Evolutionary conservation across 306 rosid genomes (phyloP), one percentile per base, ranked within the genome.

Genomic region (Argentina anserina): DNA sequence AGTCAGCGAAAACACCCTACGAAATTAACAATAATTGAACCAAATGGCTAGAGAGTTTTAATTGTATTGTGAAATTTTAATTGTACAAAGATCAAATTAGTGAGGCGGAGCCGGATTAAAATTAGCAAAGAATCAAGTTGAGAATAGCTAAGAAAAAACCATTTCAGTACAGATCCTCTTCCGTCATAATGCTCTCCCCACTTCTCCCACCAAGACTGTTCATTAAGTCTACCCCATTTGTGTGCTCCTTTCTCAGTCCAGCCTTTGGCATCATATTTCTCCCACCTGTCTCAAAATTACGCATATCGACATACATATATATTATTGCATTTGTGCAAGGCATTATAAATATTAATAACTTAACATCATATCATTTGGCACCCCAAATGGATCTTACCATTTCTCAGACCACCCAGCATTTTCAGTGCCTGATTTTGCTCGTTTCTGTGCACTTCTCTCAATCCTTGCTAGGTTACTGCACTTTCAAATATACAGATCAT

Each of bases 181-280:
- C 97, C 98, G 29, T 94, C 98, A 70, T 89, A 94, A 81, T 94
- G 82, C 88, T 94, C 98, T 78, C 98, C 97, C 97, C 98, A 94
- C 86, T 91, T 91, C 86, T 91, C 98, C 98, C 98, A 94, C 97
- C 98, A 94, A 36, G 98, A 94, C 72, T 91, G 97, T 72, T 94
- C 98, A 79, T 93, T 89, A 73, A 93, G 88, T 82, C 96, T 89
- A 82, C 98, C 98, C 67, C 91, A 93, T 78, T 93, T 93, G 81
- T 89, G 92, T 66, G 98, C 98, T 74, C 95, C 96, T 78, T 94
- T 94, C 89, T 94, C 98, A 8, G 97, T 91, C 97, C 92, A 94
- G 76, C 98, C 98, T 84, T 94, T 94, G 31, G 97, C 97, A 63
- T 94, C 98, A 69, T 85, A 94, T 81, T 94, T 94, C 85, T 94